phyloP scores from a whole-genome alignment of 2,329 filamentous ascomycete species.

The Metarhizium anisopliae region DNA sequence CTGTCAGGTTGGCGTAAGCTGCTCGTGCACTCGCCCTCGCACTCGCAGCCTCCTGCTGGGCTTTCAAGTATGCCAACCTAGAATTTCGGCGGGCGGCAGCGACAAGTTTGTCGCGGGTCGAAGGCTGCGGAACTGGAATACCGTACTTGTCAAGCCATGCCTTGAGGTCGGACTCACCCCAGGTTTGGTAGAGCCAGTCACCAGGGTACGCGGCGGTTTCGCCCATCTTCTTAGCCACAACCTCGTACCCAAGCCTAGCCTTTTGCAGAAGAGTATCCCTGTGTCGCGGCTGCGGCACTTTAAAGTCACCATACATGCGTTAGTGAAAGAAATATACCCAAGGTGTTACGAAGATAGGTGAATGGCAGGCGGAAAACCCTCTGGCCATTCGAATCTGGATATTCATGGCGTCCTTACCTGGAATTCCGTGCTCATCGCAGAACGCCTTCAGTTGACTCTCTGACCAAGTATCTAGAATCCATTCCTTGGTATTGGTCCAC shows the following conservation, averaged over 20 bases:
- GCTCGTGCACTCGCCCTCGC: constrained; percentile 57
- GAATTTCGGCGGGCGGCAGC: constrained; percentile 86
- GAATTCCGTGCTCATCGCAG: constrained; percentile 79
- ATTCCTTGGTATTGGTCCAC: constrained; percentile 68
- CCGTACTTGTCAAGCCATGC: constrained; percentile 86
- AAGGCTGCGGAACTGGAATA: constrained; percentile 76
- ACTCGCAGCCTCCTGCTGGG: constrained; percentile 50
- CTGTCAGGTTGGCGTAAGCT: constrained; percentile 66
- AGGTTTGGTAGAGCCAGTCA: constrained; percentile 85
- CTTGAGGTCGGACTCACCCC: constrained; percentile 91
- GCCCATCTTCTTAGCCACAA: constrained; percentile 61
- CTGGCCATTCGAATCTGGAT: background rate
- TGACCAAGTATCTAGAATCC: constrained; percentile 93
- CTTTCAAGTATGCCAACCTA: constrained; percentile 63
- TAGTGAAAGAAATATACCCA: background rate
- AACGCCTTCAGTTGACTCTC: constrained; percentile 92
- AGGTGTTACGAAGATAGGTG: too few relatives aligned
- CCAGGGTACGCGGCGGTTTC: constrained; percentile 83
- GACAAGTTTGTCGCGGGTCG: constrained; percentile 77
- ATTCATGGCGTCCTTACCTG: constrained; percentile 34
- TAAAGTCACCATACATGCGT: background rate
- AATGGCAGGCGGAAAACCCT: too few relatives aligned
- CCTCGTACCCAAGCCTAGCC: constrained; percentile 73
- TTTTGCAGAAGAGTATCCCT: constrained; percentile 74
- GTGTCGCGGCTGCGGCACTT: constrained; percentile 74